Evolutionary conservation across 257 asterid species (phyloP), one percentile per base, ranked within the genome.

Genomic region (Nicotiana undulata): DNA sequence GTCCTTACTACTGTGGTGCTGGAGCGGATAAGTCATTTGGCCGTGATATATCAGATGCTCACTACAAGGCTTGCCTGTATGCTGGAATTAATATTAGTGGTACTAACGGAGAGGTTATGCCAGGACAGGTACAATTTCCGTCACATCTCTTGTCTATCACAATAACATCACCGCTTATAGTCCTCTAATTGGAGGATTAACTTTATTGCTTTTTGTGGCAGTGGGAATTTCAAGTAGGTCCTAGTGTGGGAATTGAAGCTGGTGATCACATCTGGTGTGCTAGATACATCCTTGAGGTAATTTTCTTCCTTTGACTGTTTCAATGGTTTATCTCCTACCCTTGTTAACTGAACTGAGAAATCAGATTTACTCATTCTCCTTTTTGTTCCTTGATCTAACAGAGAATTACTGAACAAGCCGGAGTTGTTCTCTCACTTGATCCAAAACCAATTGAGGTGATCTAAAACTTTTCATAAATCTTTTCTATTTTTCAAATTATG

Each of bases 161-260:
- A 20, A 29, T 18, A 28, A 77, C 75, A 40, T 77, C 66, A 82
- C 51, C 5, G 15, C 22, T 82, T 79, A 0, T 56, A 9, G 40
- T 49, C 9, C 22, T 74, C 44, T 74, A 74, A 74, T 49, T 74
- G 60, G 78, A 74, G 78, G 7, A 46, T 13, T 31, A 72, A 46
- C 24, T 46, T 24, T 4, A 74, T 22, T 74, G 55, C 34, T 83
- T 44, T 44, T 83, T 88, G 66, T 55, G 84, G 85, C 88, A 95
- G 98, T 95, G 99, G 99, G 99, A 95, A 81, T 95, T 93, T 77
- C 99, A 93, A 95, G 98, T 95, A 18, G 99, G 99, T 68, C 99
- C 99, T 0, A 92, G 98, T 66, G 96, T 92, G 59, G 99, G 99
- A 70, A 95, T 95, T 55, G 99, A 93, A 86, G 99, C 95, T 44